Percentiles rank a stretch among this genome's conserved stretches.
phyloP scores from a whole-genome alignment of 306 rosid genomes.

The Quercus wislizeni region DNA sequence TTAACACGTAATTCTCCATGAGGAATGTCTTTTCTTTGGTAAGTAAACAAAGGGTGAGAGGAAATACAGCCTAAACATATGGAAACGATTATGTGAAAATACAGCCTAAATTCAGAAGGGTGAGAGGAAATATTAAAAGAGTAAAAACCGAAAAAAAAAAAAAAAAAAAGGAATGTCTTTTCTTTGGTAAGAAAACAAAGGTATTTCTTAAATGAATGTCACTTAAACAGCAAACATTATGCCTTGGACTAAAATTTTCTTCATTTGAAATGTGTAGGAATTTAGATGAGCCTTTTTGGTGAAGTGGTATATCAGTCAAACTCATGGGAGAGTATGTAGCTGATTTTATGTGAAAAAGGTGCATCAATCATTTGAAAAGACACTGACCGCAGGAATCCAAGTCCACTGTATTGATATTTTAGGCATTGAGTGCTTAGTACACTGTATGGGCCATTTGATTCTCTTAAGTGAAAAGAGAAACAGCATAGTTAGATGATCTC shows the following conservation, averaged over 20 bases:
- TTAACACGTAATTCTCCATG: too few relatives aligned
- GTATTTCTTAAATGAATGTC: background rate
- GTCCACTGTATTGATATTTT: background rate
- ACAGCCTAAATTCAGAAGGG: background rate
- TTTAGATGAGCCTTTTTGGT: background rate
- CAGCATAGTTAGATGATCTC: background rate
- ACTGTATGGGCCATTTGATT: background rate
- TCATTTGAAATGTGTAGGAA: background rate
- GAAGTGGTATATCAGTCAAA: background rate
- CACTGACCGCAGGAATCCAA: constrained; percentile 15
- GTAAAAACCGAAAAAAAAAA: background rate
- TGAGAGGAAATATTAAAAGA: background rate
- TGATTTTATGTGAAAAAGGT: background rate
- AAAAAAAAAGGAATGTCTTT: background rate
- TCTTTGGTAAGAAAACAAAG: background rate
- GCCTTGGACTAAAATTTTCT: background rate
- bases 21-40: too few relatives aligned
- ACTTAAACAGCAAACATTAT: background rate
- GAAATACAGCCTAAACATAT: too few relatives aligned
- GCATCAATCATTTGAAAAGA: constrained; percentile 39
- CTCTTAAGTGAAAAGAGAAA: background rate
- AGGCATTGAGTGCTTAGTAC: background rate
- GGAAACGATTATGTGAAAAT: too few relatives aligned
- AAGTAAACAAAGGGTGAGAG: too few relatives aligned
- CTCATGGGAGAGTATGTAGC: background rate